Percentiles rank a stretch among this genome's conserved stretches.
Conservation (phyloP, 345 rosid genomes). For the Erysimum cheiranthoides region DNA sequence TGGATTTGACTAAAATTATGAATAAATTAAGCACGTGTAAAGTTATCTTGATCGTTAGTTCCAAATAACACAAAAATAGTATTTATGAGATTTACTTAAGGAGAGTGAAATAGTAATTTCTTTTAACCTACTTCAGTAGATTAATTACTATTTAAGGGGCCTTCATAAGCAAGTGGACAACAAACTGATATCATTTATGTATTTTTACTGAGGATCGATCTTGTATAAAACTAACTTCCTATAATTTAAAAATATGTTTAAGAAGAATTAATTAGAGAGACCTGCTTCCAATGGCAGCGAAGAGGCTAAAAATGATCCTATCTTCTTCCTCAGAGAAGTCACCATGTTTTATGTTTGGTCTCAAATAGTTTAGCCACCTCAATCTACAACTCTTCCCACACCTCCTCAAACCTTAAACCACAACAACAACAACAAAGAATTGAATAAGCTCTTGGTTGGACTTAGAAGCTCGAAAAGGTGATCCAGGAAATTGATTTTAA, state of each 20-base stretch:
- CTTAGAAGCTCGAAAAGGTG: neutral
- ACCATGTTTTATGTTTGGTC: constrained; percentile 96
- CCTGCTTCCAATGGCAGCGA: constrained; percentile 96
- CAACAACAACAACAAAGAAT: constrained; percentile 23
- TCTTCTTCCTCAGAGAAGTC: constrained; percentile 90
- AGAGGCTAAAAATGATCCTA: constrained; percentile 72
- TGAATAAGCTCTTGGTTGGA: constrained; percentile 9
- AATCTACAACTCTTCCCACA: constrained; percentile 98
- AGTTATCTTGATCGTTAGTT: neutral
- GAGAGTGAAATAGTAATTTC: neutral
- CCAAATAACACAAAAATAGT: neutral
- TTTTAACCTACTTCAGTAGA: constrained; percentile 29
- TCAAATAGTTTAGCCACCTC: constrained; percentile 95
- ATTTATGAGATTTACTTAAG: neutral
- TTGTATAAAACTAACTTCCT: neutral
- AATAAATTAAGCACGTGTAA: neutral
- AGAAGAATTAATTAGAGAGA: constrained; percentile 25
- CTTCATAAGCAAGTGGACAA: constrained; percentile 27
- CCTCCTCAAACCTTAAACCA: constrained; percentile 71
- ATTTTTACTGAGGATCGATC: constrained; percentile 1
- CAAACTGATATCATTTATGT: neutral
- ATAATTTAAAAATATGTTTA: neutral
- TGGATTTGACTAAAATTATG: constrained; percentile 33
- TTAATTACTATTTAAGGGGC: constrained; percentile 32
- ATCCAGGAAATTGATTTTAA: neutral